Evolutionary conservation across 2,329 filamentous ascomycete genomes (phyloP), one percentile per base, ranked within the genome.

Genomic region (Fusarium goolgardi): DNA sequence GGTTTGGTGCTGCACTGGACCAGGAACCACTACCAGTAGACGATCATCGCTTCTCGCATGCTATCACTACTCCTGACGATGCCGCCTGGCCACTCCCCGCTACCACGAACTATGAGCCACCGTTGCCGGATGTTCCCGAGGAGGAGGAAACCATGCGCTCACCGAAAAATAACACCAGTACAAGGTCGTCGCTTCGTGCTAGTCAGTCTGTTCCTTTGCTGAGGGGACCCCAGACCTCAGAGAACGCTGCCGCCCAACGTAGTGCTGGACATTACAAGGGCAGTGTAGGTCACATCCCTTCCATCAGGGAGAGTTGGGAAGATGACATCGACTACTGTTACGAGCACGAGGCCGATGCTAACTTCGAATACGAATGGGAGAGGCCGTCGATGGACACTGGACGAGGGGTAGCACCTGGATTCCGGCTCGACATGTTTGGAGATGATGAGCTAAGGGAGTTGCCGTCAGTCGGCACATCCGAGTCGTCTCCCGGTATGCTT

Each of bases 281-380:
- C 16, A 68, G 66, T 4, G 69, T 55, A 16, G 71, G 71, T n/a
- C 77, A 80, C 5, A 55, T 63, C 5, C 64, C 78, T 16, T 67
- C 71, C n/a, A 70, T 75, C 23, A 77, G 78, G 10, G 82, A 84
- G 69, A 88, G 80, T 69, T 91, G 89, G 89, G 89, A 91, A 71
- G 88, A 90, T 53, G 88, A 88, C 65, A 90, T 91, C 63, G 89
- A 91, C 73, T 91, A 90, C 76, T 90, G 87, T 73, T 91, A 91
- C 72, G 88, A 90, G 67, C 86, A 91, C 70, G 88, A 88, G 67
- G 87, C 84, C 15, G 89, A 91, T 75, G 88, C 88, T 10, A 82
- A 90, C 75, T 90, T 87, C 72, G 85, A 90, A 64, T 90, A 89
- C 69, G 84, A 88, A 44, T 90, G 88, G 88, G 86, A 88, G 59